A percentile compares a stretch with the other conserved stretches of the same genome.
These are phyloP conservation scores for Amoebophrya sp. DNA, from an alignment of 169 alveolate species.

Conservation along the genomic window DNA sequence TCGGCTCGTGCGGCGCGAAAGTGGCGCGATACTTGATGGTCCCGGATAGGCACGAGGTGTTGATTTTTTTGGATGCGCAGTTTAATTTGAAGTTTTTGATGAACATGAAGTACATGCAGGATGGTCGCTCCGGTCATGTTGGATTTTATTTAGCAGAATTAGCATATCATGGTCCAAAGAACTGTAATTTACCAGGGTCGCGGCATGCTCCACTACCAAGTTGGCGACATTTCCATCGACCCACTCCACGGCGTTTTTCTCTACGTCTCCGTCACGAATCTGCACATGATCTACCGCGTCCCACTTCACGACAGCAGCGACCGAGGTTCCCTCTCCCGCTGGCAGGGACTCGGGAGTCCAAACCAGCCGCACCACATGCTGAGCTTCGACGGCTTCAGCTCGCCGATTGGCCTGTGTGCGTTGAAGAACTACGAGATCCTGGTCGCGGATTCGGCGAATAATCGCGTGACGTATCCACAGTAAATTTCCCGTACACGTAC, in stretches of 20 bases:
- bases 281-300: background rate
- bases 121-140: no score
- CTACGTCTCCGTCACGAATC: background rate
- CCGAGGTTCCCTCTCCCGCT: background rate
- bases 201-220: background rate
- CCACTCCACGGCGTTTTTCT: background rate
- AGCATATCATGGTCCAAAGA: no score
- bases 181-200: no score
- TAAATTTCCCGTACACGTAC: no score
- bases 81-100: no score
- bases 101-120: no score
- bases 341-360: background rate
- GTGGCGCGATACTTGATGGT: background rate
- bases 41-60: background rate
- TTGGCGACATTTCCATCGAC: background rate
- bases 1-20: background rate
- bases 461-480: no score
- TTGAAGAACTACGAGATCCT: background rate
- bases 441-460: background rate
- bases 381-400: background rate
- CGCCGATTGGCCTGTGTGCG: background rate
- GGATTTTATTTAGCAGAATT: no score
- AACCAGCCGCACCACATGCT: background rate
- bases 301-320: background rate
- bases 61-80: no score